phyloP scores from a whole-genome alignment of 2,329 filamentous ascomycete genomes.

The Trichoderma pleuroti region DNA sequence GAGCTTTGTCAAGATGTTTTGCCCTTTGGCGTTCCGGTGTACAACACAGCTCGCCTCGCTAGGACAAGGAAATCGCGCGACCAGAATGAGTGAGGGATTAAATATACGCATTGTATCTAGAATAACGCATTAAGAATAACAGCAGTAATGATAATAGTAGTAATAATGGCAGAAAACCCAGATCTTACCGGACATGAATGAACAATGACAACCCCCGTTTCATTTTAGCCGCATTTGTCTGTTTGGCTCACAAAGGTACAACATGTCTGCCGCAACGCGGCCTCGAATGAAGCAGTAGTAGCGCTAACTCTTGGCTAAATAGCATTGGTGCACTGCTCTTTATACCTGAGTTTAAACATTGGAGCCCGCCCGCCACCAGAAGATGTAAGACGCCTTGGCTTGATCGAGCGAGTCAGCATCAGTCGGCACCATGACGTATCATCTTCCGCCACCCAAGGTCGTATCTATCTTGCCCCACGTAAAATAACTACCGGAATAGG shows the following conservation, averaged over 20 bases:
- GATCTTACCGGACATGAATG: background rate
- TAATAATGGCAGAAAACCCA: background rate
- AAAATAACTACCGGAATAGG: background rate
- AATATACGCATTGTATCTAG: background rate
- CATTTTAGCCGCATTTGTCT: background rate
- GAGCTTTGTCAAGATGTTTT: background rate
- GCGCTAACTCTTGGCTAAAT: background rate
- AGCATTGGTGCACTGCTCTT: background rate
- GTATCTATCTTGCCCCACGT: background rate
- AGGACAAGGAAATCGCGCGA: background rate
- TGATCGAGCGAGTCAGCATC: background rate
- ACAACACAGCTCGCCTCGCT: background rate
- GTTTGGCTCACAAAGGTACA: background rate
- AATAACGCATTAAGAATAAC: background rate
- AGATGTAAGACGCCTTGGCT: background rate
- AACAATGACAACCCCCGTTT: background rate
- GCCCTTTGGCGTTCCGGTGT: background rate
- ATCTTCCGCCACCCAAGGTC: background rate
- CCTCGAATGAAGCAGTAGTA: background rate
- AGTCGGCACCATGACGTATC: background rate
- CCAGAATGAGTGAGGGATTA: background rate
- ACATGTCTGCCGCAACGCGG: background rate
- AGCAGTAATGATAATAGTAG: background rate
- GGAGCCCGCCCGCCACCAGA: background rate
- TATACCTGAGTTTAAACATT: background rate